Percentiles rank a stretch among this genome's conserved stretches.
These are phyloP conservation scores for Amanita rimosa DNA, from an alignment of 768 basidiomycete species.

Conservation along the genomic window DNA sequence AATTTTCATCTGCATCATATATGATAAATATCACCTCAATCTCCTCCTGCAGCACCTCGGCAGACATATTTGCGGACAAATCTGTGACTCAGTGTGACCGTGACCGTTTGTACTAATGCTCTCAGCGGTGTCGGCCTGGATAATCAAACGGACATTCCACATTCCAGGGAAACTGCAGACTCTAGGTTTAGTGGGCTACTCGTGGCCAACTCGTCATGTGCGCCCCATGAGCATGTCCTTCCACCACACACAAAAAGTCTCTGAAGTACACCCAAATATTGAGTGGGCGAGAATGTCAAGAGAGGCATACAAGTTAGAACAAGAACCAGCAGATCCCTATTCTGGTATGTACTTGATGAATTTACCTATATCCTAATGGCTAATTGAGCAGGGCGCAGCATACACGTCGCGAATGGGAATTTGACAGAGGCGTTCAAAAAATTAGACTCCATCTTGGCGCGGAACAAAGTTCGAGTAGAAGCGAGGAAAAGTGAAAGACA, in stretches of 20 bases:
- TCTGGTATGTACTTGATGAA: constrained; percentile 30
- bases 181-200: not conserved
- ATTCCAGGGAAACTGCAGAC: not conserved
- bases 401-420: constrained; percentile 31
- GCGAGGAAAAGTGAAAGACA: constrained; percentile 46
- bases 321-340: constrained; percentile 39
- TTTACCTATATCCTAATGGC: not conserved
- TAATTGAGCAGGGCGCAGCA: constrained; percentile 43
- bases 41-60: constrained; percentile 72
- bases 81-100: not conserved
- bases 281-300: constrained; percentile 6
- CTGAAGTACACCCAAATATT: not conserved
- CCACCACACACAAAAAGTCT: not conserved
- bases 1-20: constrained; percentile 8
- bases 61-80: constrained; percentile 38
- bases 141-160: not conserved
- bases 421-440: constrained; percentile 35
- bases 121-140: not conserved
- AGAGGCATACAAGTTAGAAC: not conserved
- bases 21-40: constrained; percentile 53
- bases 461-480: constrained; percentile 45
- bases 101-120: constrained; percentile 5
- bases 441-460: constrained; percentile 38
- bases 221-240: not conserved
- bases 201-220: not conserved